Evolutionary conservation across 208 protist species (phyloP).

Genomic region (Acanthamoeba castellanii): DNA sequence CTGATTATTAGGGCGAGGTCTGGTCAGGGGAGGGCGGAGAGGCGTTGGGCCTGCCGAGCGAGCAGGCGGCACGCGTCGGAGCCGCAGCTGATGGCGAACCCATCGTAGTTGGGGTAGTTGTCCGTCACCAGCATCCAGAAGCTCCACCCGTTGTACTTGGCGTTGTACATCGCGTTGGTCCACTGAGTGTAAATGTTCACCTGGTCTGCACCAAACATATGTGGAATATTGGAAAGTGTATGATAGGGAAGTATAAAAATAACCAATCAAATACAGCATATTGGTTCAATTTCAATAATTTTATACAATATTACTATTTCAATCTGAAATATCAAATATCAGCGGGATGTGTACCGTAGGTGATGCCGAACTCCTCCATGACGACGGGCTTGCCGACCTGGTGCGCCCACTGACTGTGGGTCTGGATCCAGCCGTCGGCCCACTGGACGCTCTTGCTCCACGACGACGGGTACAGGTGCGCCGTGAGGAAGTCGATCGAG

Average conservation of each 20-base stretch:
- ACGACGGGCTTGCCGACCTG: slow-evolving; percentile 69
- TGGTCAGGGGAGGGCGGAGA: background rate
- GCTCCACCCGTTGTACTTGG: background rate
- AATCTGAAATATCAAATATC: too few relatives aligned
- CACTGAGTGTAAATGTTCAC: slow-evolving; percentile 28
- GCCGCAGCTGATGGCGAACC: background rate
- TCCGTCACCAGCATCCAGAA: slow-evolving; percentile 41
- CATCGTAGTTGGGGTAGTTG: slow-evolving; percentile 40
- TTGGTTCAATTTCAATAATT: background rate
- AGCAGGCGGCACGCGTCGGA: background rate
- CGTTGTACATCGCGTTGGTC: slow-evolving; percentile 1
- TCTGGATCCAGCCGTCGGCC: background rate
- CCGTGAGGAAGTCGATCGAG: slow-evolving; percentile 46
- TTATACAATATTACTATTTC: background rate
- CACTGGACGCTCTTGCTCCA: slow-evolving; percentile 61
- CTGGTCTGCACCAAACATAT: background rate
- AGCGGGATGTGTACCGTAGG: too few relatives aligned
- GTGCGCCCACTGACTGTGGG: background rate
- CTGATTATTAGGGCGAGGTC: too few relatives aligned
- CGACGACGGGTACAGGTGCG: slow-evolving; percentile 70
- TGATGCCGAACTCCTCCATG: slow-evolving; percentile 76
- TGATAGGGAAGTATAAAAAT: background rate
- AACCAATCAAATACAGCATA: too few relatives aligned
- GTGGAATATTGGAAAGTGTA: background rate
- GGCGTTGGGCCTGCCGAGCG: background rate